These are phyloP conservation scores for Clarkia xantiana DNA, from an alignment of 345 rosid genomes.

Conservation along the genomic window DNA sequence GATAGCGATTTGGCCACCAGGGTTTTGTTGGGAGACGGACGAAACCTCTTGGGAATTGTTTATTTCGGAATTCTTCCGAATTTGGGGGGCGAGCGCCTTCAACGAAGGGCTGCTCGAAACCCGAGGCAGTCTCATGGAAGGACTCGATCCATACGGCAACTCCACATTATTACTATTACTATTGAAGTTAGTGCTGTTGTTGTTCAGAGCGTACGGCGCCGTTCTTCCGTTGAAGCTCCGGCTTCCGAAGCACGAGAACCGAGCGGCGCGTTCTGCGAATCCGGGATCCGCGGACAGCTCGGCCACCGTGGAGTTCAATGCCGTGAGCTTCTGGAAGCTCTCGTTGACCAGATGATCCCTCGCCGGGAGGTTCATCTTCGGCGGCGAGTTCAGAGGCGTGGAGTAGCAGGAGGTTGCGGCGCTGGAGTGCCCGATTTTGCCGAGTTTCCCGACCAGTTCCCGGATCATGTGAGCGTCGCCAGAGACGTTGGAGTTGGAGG, in stretches of 20 bases:
- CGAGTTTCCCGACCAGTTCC: conserved; percentile 55
- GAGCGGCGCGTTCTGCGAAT: conserved; percentile 13
- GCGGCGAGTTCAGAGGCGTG: conserved; percentile 35
- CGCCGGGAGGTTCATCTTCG: conserved; percentile 2
- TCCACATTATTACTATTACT: not conserved
- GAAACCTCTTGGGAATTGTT: conserved; percentile 14
- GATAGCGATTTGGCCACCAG: no score
- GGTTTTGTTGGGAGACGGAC: no score
- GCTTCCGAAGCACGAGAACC: conserved; percentile 16
- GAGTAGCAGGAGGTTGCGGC: conserved; percentile 30
- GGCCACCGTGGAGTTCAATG: conserved; percentile 6
- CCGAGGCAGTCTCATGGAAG: conserved; percentile 1
- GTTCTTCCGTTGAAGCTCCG: not conserved
- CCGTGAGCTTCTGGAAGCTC: not conserved
- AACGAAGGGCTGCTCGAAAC: conserved; percentile 14
- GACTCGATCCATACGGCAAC: conserved; percentile 1
- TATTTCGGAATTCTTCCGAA: conserved; percentile 3
- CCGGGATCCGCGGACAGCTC: conserved; percentile 15
- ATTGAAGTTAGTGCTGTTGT: not conserved
- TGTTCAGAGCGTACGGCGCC: no score
- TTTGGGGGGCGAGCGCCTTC: conserved; percentile 6
- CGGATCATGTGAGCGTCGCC: conserved; percentile 36
- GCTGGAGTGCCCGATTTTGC: conserved; percentile 30
- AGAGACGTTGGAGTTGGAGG: conserved; percentile 38
- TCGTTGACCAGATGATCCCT: conserved; percentile 9